Base-by-base conservation (phyloP, 257 asterid genomes). In the Plantago ovata region DNA sequence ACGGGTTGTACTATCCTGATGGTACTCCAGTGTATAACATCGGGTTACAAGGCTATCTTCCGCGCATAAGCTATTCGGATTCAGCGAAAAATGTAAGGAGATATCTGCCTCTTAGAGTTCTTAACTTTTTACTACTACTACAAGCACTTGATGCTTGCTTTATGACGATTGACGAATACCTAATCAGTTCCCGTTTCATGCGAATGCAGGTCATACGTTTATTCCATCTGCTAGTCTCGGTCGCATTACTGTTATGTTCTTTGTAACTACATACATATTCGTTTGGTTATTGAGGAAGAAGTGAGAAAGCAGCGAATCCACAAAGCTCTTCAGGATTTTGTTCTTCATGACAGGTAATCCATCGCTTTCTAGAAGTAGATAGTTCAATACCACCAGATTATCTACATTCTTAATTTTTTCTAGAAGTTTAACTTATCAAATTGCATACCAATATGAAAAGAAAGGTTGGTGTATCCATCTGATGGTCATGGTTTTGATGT, bases 1-100 rank as follows among this genome's bases (percentile, higher is more conserved):
- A 84, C 15, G 99, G 99, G 4, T 71, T 93, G 61, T 84, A 71
- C 43, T 89, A 86, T 58, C 99, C 99, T 1, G 77, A 93, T 69
- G 95, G 92, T 32, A 55, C 81, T 70, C 94, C 95, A 0, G 99
- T 86, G 67, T 93, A 93, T 69, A 73, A 79, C 64, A 73, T 93
- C 10, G 96, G 95, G 18, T 58, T 88, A 14, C 84, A 80, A 62
- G 88, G 85, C 15, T 74, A 57, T 63, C 66, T 82, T 54, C 94
- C 95, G 3, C 83, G 65, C 0, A 89, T 93, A 76, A 86, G 82
- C 6, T 93, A 82, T 60, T 86, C 97, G 15, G 62, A 81, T 71
- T 79, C 95, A 0, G 59, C 19, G 58, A 73, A 63, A 67, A 70
- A 75, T 42, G 95, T 93, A 71, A 77, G 97, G 10, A 48, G 18